phyloP scores from a whole-genome alignment of 2,329 filamentous ascomycete genomes.

The Pestalotiopsis sp. region DNA sequence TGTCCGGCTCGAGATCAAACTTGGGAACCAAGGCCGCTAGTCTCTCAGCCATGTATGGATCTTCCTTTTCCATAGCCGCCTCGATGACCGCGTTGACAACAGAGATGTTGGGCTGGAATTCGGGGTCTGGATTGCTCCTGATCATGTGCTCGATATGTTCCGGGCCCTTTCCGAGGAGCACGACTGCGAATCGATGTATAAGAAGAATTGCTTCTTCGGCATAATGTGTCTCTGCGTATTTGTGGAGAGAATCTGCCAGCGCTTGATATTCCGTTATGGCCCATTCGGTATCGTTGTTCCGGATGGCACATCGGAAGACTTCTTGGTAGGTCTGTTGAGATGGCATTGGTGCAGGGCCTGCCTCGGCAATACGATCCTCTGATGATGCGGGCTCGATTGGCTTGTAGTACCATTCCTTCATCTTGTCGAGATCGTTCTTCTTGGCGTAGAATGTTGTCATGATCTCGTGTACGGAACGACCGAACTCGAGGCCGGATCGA shows the following conservation, averaged over 20 bases:
- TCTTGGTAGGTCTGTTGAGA: constrained; percentile 51
- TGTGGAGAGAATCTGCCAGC: constrained; percentile 43
- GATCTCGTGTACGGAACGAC: constrained; percentile 49
- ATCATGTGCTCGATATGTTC: constrained; percentile 77
- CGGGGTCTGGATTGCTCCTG: constrained; percentile 47
- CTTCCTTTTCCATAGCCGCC: constrained; percentile 69
- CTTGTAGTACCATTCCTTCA: constrained; percentile 69
- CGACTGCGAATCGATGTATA: constrained; percentile 67
- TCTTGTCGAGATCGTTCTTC: constrained; percentile 59
- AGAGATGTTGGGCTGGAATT: constrained; percentile 61
- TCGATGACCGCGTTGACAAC: constrained; percentile 80
- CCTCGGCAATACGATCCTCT: background rate
- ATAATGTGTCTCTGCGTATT: constrained; percentile 15
- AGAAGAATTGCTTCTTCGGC: constrained; percentile 69
- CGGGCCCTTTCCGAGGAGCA: constrained; percentile 68
- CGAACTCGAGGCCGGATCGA: constrained; percentile 46
- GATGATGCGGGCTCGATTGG: constrained; percentile 42
- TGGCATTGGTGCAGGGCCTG: constrained; percentile 26
- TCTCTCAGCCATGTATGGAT: constrained; percentile 73
- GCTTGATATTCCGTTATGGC: constrained; percentile 60
- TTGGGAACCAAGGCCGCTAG: constrained; percentile 70
- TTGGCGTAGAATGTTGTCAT: constrained; percentile 67
- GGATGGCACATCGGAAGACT: constrained; percentile 63
- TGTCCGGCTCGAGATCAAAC: constrained; percentile 68
- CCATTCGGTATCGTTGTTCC: constrained; percentile 64